phyloP scores from a whole-genome alignment of 1,139 yeast species.

The Sugiyamaella grinbergsii region DNA sequence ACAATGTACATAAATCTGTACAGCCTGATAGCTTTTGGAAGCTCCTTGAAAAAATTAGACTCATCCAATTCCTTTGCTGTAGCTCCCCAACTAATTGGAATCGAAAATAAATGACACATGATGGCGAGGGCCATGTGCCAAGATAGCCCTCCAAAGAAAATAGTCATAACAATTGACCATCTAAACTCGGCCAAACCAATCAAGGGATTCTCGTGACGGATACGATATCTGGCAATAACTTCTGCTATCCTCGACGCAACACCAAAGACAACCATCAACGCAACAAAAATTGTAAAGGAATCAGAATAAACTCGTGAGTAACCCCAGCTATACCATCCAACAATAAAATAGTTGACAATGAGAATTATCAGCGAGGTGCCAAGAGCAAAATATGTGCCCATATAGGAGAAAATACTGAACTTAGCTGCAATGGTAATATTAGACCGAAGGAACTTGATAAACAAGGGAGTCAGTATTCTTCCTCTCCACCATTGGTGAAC shows the following conservation, averaged over 20 bases:
- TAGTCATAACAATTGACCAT: not conserved
- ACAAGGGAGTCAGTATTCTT: not conserved
- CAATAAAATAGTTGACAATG: conserved; percentile 1
- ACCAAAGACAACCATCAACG: not conserved
- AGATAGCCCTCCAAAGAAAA: conserved; percentile 1
- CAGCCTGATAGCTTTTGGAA: not conserved
- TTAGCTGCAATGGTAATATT: not conserved
- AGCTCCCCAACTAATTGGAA: not conserved
- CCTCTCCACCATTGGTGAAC: not conserved
- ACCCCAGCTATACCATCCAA: not conserved
- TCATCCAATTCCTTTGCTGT: conserved; percentile 1
- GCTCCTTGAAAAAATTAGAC: conserved; percentile 1
- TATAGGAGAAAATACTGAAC: not conserved
- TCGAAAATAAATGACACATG: not conserved
- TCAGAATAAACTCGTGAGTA: not conserved
- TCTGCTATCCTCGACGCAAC: not conserved
- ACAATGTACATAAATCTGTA: not conserved
- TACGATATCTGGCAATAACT: not conserved
- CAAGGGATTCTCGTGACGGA: not conserved
- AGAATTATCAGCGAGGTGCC: not conserved
- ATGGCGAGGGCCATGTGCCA: conserved; percentile 1
- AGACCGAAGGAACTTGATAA: not conserved
- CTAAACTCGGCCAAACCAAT: conserved; percentile 1
- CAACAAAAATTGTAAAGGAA: not conserved
- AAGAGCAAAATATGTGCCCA: conserved; percentile 1